Evolutionary conservation across 352 stramenopile species (phyloP).

Genomic region (Blastocystis sp.): DNA sequence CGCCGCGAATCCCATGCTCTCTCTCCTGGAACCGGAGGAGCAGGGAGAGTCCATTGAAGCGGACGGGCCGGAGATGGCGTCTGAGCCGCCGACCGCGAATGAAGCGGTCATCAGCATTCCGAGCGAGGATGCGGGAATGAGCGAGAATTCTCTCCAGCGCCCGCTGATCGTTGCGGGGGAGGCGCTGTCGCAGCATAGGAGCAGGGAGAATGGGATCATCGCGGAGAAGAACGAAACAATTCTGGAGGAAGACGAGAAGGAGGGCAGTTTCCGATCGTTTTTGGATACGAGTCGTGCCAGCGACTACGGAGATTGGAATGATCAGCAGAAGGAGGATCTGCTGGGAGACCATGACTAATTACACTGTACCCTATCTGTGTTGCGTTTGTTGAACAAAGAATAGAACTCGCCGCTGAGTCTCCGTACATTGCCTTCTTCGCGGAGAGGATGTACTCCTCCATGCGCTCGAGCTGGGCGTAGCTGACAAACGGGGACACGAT

Average conservation of each 20-base stretch:
- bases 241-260: neutral
- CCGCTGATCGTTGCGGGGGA: neutral
- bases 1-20: constrained; percentile 27
- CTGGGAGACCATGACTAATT: constrained; percentile 6
- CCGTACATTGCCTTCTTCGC: neutral
- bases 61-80: neutral
- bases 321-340: constrained; percentile 52
- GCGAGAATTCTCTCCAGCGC: neutral
- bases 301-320: constrained; percentile 58
- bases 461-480: constrained; percentile 2
- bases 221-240: constrained; percentile 5
- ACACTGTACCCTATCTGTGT: constrained; percentile 23
- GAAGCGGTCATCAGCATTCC: neutral
- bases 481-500: constrained; percentile 45
- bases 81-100: neutral
- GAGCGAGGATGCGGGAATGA: too few species aligned
- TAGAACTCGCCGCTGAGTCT: neutral
- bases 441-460: constrained; percentile 24
- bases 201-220: neutral
- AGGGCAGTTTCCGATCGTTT: neutral
- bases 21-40: constrained; percentile 18
- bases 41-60: neutral
- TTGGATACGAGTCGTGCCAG: constrained; percentile 21
- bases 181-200: neutral
- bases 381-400: constrained; percentile 57